phyloP scores from a whole-genome alignment of 23 red algal genomes.

The Porphyridium purpureum region DNA sequence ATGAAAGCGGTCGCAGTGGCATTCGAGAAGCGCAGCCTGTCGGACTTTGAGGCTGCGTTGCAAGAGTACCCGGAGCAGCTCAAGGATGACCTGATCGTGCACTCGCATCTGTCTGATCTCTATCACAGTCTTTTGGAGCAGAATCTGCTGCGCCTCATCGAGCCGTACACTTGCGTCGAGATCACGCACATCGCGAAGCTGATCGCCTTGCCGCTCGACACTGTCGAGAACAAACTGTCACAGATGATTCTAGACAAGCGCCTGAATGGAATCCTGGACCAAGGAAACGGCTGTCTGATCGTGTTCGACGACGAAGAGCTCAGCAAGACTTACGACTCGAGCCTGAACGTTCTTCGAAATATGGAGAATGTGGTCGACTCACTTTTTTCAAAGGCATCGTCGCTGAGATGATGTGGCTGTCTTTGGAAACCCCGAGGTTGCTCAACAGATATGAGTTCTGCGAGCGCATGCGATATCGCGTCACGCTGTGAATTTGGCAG shows the following conservation, averaged over 20 bases:
- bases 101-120: conserved; percentile 61
- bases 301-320: conserved; percentile 43
- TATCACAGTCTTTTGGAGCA: conserved; percentile 82
- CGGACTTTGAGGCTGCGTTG: conserved; percentile 65
- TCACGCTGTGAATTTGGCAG: no score
- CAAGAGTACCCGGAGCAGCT: conserved; percentile 48
- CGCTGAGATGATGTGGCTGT: conserved; percentile 17
- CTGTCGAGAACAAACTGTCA: conserved; percentile 77
- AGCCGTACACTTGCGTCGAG: conserved; percentile 56
- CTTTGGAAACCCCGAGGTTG: no score
- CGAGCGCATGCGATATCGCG: no score
- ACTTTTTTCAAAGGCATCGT: conserved; percentile 38
- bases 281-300: conserved; percentile 80
- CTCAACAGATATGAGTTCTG: no score
- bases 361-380: conserved; percentile 86
- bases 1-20: conserved; percentile 80
- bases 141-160: conserved; percentile 84
- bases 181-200: conserved; percentile 76
- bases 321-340: conserved; percentile 55
- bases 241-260: conserved; percentile 96
- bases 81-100: conserved; percentile 66
- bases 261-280: conserved; percentile 89
- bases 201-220: conserved; percentile 43
- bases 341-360: conserved; percentile 42
- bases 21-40: conserved; percentile 44